A percentile compares a stretch with the other conserved stretches of the same genome.
These are phyloP conservation scores for Solanum aculeatissimum DNA, from an alignment of 305 asterid species.

Conservation along the genomic window DNA sequence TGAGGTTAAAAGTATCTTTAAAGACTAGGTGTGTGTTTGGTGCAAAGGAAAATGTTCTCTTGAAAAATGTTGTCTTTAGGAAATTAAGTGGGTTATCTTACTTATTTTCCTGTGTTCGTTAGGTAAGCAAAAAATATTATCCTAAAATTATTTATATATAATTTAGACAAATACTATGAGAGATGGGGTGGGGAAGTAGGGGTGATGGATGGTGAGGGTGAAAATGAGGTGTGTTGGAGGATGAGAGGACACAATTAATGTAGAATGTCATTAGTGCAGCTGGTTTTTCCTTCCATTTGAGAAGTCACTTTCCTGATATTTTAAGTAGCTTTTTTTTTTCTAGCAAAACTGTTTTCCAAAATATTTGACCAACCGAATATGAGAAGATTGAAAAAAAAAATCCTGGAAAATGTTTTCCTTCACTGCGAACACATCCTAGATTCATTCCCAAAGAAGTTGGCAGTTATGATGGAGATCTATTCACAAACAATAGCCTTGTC, in stretches of 20 bases:
- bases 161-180: neutral
- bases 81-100: neutral
- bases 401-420: no score
- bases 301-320: neutral
- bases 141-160: neutral
- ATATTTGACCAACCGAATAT: no score
- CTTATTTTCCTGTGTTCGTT: neutral
- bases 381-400: no score
- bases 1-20: neutral
- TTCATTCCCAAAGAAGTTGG: neutral
- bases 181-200: neutral
- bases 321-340: neutral
- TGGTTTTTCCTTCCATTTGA: neutral
- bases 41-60: neutral
- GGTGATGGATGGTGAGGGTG: neutral
- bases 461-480: neutral
- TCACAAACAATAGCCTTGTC: neutral
- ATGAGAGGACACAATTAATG: neutral
- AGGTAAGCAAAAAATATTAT: neutral
- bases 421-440: neutral
- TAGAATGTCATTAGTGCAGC: neutral
- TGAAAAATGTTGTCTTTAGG: neutral
- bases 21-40: neutral
- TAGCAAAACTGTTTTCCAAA: no score
- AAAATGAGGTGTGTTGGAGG: neutral